Conservation (phyloP, 495 filamentous ascomycete species). For the Penicillium taxi region DNA sequence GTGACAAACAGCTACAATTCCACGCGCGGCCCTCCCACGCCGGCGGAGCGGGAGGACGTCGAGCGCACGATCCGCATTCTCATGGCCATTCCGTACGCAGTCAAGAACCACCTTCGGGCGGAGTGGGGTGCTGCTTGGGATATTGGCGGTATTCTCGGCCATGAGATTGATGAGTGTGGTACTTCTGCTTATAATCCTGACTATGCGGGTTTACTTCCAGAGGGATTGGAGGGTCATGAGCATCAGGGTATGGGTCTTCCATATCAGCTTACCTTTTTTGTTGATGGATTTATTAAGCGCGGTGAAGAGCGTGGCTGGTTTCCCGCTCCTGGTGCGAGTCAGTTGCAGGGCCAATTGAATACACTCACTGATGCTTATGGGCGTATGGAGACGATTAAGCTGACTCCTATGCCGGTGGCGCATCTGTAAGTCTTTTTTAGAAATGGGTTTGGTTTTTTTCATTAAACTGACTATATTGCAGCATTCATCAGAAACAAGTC, state of each 20-base stretch:
- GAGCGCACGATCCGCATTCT: slow-evolving; percentile 53
- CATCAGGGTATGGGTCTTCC: slow-evolving; percentile 56
- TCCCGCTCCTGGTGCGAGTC: slow-evolving; percentile 51
- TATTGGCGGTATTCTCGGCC: slow-evolving; percentile 27
- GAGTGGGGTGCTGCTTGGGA: slow-evolving; percentile 57
- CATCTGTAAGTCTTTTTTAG: slow-evolving; percentile 45
- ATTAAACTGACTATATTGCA: background rate
- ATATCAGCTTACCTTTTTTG: slow-evolving; percentile 57
- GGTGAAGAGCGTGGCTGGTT: slow-evolving; percentile 53
- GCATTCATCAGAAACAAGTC: slow-evolving; percentile 70
- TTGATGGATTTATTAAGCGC: slow-evolving; percentile 61
- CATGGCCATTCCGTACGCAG: slow-evolving; percentile 64
- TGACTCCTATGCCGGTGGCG: slow-evolving; percentile 68
- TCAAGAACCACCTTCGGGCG: slow-evolving; percentile 67
- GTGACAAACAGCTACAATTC: slow-evolving; percentile 35
- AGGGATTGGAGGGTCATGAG: slow-evolving; percentile 52
- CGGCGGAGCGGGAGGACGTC: slow-evolving; percentile 50
- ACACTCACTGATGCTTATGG: slow-evolving; percentile 57
- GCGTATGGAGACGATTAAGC: slow-evolving; percentile 64
- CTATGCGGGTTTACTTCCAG: slow-evolving; percentile 54
- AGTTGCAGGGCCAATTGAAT: slow-evolving; percentile 57
- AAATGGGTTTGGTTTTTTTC: background rate
- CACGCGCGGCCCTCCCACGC: slow-evolving; percentile 14
- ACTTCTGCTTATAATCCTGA: slow-evolving; percentile 45
- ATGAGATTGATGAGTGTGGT: slow-evolving; percentile 38